Evolutionary conservation across 176 grass and related monocot genomes (phyloP), one percentile per base, ranked within the genome.

Genomic region (sorghum (Sorghum bicolor)): DNA sequence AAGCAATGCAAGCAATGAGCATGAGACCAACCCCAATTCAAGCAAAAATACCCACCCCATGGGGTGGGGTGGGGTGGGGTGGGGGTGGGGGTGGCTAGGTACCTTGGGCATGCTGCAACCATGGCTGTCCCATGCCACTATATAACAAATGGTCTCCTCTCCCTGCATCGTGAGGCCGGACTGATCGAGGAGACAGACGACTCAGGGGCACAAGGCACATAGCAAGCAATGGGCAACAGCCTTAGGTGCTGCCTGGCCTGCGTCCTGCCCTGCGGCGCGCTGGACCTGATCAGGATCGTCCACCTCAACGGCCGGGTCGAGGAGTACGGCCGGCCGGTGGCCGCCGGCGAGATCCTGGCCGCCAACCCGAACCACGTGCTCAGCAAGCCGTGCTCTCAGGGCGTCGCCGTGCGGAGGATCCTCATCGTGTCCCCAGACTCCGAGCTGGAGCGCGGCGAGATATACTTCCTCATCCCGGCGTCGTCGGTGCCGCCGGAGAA

Each of bases 171-270:
- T 47, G 63, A 82, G 83, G 75, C 26, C 38, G 67, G 41, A 74
- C 47, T 39, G 34, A n/a, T n/a, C n/a, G n/a, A 15, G 53, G 29
- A 58, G 10, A 47, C 63, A 39, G 2, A 67, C 45, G 44, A 61
- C 24, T 57, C 52, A 53, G 19, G 47, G 50, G 13, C 11, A n/a
- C n/a, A n/a, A n/a, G n/a, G n/a, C 16, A 50, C 48, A 70, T 11
- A 77, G 14, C 53, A 10, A 84, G 36, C 10, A 63, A 97, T 97
- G 95, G 95, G 95, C 64, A 97, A 97, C 77, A 97, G 90, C 90
- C 87, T 94, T 25, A 88, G 92, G 75, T 97, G 95, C 78, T 97
- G 90, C 87, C 84, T 97, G 53, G 95, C 95, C 12, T 97, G 95
- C 80, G 92, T 97, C 32, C 92, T 97, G 6, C 95, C 95, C 24